A percentile compares a stretch with the other conserved stretches of the same genome.
Evolutionary conservation across 176 grass and related monocot species (phyloP).

Genomic region (Neostapfia colusana): DNA sequence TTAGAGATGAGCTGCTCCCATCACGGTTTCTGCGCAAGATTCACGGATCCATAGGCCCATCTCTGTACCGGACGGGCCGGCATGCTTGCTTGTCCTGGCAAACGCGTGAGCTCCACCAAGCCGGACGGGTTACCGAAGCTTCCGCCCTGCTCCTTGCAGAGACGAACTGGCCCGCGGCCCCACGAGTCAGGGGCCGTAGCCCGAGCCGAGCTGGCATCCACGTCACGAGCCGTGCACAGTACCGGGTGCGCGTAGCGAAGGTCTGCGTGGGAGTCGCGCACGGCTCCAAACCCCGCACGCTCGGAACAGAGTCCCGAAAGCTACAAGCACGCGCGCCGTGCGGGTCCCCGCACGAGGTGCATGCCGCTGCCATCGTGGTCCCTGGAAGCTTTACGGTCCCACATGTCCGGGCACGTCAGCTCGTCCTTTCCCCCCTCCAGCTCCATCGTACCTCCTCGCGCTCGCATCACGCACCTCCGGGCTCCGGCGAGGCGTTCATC

Average conservation of each 20-base stretch:
- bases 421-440: neutral
- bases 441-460: neutral
- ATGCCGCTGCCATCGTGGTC: neutral
- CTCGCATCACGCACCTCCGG: neutral
- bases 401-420: neutral
- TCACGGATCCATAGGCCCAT: neutral
- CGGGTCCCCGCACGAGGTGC: neutral
- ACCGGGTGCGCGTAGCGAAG: neutral
- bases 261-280: neutral
- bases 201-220: neutral
- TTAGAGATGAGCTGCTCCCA: neutral
- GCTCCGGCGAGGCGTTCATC: slow-evolving; percentile 1
- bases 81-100: neutral
- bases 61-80: neutral
- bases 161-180: neutral
- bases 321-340: slow-evolving; percentile 25
- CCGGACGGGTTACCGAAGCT: neutral
- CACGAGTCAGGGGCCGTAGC: neutral
- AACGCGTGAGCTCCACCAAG: neutral
- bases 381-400: accelerated
- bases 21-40: neutral
- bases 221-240: neutral
- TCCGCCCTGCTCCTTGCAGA: neutral
- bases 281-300: neutral
- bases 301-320: neutral